Percentiles rank a stretch among this genome's conserved stretches.
Evolutionary conservation across 768 basidiomycete species (phyloP).

Genomic region (Leccinum ochraceum): DNA sequence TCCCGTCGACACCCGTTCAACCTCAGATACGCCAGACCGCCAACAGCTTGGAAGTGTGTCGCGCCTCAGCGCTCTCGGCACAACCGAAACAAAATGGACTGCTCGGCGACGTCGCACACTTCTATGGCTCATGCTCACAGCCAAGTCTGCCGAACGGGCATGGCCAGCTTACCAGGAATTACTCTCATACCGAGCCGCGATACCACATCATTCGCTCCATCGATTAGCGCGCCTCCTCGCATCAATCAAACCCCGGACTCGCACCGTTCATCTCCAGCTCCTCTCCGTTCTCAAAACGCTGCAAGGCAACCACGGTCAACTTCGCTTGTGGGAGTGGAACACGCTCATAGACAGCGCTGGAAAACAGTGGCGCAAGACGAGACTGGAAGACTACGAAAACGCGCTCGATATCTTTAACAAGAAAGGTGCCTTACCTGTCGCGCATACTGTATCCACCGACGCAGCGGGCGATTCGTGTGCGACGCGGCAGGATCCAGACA

Average conservation of each 20-base stretch:
- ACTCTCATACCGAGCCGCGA: slow-evolving; percentile 23
- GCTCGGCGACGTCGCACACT: slow-evolving; percentile 25
- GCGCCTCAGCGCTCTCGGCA: background rate
- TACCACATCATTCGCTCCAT: slow-evolving; percentile 52
- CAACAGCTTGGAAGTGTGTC: background rate
- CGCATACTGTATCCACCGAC: slow-evolving; percentile 8
- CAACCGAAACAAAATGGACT: slow-evolving; percentile 20
- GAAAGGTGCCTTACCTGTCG: slow-evolving; percentile 44
- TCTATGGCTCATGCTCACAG: slow-evolving; percentile 35
- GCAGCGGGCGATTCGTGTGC: slow-evolving; percentile 1
- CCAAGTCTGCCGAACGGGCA: slow-evolving; percentile 35
- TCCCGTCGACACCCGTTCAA: slow-evolving; percentile 9
- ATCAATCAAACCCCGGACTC: slow-evolving; percentile 53
- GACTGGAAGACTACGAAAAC: slow-evolving; percentile 55
- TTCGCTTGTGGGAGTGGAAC: slow-evolving; percentile 77
- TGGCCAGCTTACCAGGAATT: slow-evolving; percentile 48
- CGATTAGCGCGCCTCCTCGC: slow-evolving; percentile 62
- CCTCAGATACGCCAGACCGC: slow-evolving; percentile 9
- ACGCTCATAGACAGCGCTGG: slow-evolving; percentile 67
- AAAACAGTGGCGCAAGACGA: slow-evolving; percentile 61
- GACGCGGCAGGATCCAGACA: slow-evolving; percentile 49
- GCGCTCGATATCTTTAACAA: slow-evolving; percentile 63
- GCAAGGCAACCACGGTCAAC: slow-evolving; percentile 50
- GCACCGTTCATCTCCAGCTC: slow-evolving; percentile 60
- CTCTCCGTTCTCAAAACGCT: slow-evolving; percentile 64